These are phyloP conservation scores for Phenoliferia sp. DNA, from an alignment of 1,284 basidiomycete species.

Conservation along the genomic window DNA sequence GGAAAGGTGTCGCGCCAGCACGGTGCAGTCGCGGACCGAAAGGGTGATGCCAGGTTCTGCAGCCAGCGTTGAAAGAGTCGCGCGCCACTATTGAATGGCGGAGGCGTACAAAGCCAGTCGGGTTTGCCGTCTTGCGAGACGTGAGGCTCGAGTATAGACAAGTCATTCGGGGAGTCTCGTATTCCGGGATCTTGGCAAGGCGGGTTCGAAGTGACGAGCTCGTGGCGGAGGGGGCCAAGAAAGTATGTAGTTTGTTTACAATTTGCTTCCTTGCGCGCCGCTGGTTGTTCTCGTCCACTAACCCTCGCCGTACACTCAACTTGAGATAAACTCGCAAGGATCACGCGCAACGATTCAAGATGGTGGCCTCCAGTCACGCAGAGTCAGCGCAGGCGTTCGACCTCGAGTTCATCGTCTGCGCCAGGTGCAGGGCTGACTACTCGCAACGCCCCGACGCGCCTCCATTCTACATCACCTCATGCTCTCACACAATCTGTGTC, in stretches of 20 bases:
- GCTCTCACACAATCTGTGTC: conserved; percentile 20
- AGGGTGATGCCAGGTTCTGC: conserved; percentile 10
- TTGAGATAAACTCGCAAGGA: too few relatives aligned
- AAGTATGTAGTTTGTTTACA: not conserved
- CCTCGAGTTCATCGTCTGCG: conserved; percentile 13
- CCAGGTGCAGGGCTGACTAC: not conserved
- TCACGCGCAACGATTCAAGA: not conserved
- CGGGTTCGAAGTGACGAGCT: not conserved
- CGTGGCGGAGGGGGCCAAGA: not conserved
- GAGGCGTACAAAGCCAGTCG: conserved; percentile 32
- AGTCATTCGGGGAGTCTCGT: conserved; percentile 1
- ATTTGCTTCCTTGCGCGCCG: not conserved
- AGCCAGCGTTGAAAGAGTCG: conserved; percentile 23
- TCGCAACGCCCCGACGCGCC: not conserved
- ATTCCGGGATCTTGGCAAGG: not conserved
- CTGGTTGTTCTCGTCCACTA: not conserved
- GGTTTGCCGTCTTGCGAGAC: conserved; percentile 29
- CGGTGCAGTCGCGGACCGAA: conserved; percentile 13
- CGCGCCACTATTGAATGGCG: conserved; percentile 33
- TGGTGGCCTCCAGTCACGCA: not conserved
- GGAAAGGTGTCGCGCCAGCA: conserved; percentile 19
- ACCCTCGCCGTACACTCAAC: not conserved
- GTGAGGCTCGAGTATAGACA: conserved; percentile 31
- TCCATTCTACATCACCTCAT: conserved; percentile 13
- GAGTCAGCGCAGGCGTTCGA: not conserved